Base-by-base conservation (phyloP, 345 rosid genomes). In the Linum tenue region DNA sequence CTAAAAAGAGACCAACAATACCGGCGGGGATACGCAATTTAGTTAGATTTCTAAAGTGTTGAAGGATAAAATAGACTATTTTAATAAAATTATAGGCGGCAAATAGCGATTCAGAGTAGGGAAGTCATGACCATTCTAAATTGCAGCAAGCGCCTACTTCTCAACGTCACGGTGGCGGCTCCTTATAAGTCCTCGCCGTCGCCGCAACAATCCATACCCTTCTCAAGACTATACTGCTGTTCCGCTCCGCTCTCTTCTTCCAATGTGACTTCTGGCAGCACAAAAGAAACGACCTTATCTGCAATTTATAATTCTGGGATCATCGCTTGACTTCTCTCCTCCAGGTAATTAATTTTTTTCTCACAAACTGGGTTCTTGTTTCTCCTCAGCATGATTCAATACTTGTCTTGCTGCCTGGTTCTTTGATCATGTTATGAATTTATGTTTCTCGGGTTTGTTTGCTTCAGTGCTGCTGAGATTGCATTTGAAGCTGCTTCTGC, bases 271-370 rank as follows among this genome's bases (percentile, higher is more conserved):
- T 22, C 31, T 22, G 31, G 31, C 31, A 22, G 31, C 1, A 62
- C 22, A 8, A 59, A 50, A 59, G 68, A 9, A 12, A 55, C 35
- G 0, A 77, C 84, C 56, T 60, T 78, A 40, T 67, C 81, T 43
- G 42, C 50, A 55, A 82, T 82, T 56, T 76, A 75, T 31, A 68
- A 63, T 63, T 74, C 84, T 16, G 84, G 84, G 60, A 68, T 84
- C 66, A 82, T 84, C 65, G 84, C 89, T 53, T 82, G 89, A 77
- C 89, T 84, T 67, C 86, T 81, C 56, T 80, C 82, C 67, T 66
- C 65, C 59, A 71, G 71, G 69, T 69, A 56, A 16, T 16, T 22
- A 35, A 57, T 37, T 22, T 66, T n/a, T 22, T 16, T 38, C 41
- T 43, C 39, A 7, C 5, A 64, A 8, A 64, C 22, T 53, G 5